These are phyloP conservation scores for Xylaria sp. DNA, from an alignment of 2,329 filamentous ascomycete genomes.

Conservation along the genomic window DNA sequence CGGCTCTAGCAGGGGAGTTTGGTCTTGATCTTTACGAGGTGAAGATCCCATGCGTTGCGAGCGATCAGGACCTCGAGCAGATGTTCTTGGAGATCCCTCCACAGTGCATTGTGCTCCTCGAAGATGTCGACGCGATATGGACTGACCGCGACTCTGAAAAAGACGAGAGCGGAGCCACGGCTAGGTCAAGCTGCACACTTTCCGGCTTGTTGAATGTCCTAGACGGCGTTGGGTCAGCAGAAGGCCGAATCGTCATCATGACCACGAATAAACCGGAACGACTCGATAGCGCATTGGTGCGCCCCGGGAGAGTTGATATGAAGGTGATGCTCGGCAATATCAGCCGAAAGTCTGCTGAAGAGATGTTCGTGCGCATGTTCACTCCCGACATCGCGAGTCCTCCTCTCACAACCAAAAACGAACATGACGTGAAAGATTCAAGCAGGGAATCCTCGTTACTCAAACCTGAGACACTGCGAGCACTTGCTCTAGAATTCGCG, in stretches of 20 bases:
- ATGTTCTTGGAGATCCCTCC: conserved; percentile 64
- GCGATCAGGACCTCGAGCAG: conserved; percentile 61
- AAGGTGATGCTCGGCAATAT: conserved; percentile 59
- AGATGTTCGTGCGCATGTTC: conserved; percentile 54
- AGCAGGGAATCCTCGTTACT: conserved; percentile 3
- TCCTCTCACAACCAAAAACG: conserved; percentile 19
- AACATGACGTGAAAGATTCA: background rate
- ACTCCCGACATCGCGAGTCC: conserved; percentile 40
- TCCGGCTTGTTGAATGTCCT: conserved; percentile 72
- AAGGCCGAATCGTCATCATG: conserved; percentile 74
- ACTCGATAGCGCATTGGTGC: conserved; percentile 67
- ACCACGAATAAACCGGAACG: conserved; percentile 72
- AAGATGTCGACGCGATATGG: conserved; percentile 65
- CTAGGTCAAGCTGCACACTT: conserved; percentile 60
- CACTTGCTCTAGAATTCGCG: conserved; percentile 48
- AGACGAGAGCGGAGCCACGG: conserved; percentile 42
- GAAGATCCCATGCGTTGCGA: conserved; percentile 54
- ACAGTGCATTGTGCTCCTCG: conserved; percentile 65
- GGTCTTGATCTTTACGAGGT: conserved; percentile 65
- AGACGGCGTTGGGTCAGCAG: conserved; percentile 71
- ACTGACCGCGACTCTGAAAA: conserved; percentile 52
- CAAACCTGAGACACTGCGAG: conserved; percentile 32
- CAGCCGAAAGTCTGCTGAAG: conserved; percentile 49
- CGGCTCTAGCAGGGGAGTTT: conserved; percentile 62
- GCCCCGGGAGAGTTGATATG: conserved; percentile 71